Base-by-base conservation (phyloP, 2,329 filamentous ascomycete species). In the Colletotrichum sidae region DNA sequence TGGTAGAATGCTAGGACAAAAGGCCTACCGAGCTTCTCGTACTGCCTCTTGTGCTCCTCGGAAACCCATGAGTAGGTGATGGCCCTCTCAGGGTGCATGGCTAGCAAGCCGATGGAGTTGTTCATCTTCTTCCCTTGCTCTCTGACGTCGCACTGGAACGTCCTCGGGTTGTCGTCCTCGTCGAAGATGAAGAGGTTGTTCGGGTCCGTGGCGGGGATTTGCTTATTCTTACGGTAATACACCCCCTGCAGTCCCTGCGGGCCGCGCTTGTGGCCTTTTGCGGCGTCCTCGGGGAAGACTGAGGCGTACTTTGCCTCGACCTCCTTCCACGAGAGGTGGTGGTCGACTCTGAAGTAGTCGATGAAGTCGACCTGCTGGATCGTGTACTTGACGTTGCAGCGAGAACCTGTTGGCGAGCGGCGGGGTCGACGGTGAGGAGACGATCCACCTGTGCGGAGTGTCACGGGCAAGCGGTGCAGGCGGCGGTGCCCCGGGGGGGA, bases 51-150 rank as follows among this genome's bases (percentile, higher is more conserved):
- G 55, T 72, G 47, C 46, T 72, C 69, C 5, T 58, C 41, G 15
- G 60, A 53, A 2, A 78, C 72, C 77, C 77, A 78, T 6, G 66
- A 25, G 56, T 78, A 78, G 8, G 67, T 61, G 60, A 77, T 69
- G 2, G 76, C 76, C 10, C 74, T 70, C 34, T 78, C 77, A 0
- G 77, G 77, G 38, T 71, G 77, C 33, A 77, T 71, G 60, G 73
- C 71, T 8, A 73, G 47, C 35, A 79, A 70, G 15, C 69, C 68
- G 61, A 69, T 76, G 34, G 61, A 61, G 54, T 64, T 65, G 55
- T 67, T 67, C 64, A 67, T 67, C 46, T 72, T 66, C n/a, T 74
- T 70, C 11, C 45, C 17, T 53, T 77, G 75, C 0, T 72, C 46
- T 12, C 75, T 68, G 5, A 74, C 72, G 41, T 67, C 61, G 41